Percentiles rank a stretch among this genome's conserved stretches.
Evolutionary conservation across 305 asterid species (phyloP).

Genomic region (Coffea humblotiana): DNA sequence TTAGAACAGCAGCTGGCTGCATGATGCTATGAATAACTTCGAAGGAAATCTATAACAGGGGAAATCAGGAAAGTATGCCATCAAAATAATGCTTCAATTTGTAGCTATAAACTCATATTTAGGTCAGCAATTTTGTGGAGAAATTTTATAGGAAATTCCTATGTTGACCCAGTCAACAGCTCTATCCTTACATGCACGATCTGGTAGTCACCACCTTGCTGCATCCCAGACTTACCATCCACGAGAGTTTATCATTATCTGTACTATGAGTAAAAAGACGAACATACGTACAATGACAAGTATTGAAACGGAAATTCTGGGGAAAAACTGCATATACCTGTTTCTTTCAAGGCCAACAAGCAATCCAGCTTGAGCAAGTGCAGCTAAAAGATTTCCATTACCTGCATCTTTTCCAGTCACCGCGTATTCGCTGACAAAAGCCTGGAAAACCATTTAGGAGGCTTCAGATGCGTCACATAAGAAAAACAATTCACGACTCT

Average conservation of each 20-base stretch:
- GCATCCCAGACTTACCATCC: not conserved
- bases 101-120: not conserved
- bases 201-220: not conserved
- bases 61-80: not conserved
- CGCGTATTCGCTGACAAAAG: constrained; percentile 95
- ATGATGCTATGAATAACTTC: not conserved
- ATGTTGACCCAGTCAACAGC: too few species aligned
- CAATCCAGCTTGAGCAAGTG: constrained; percentile 89
- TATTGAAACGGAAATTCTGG: not conserved
- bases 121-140: not conserved
- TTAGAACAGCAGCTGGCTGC: not conserved
- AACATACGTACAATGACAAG: not conserved
- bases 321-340: constrained; percentile 41
- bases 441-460: constrained; percentile 42
- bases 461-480: constrained; percentile 7
- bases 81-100: not conserved
- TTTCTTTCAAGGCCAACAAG: constrained; percentile 85
- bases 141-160: not conserved
- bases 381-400: constrained; percentile 82
- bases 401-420: constrained; percentile 86
- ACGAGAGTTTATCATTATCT: not conserved
- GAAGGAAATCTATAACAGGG: not conserved
- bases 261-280: not conserved
- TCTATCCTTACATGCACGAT: too few species aligned
- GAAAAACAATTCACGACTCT: not conserved